A percentile compares a stretch with the other conserved stretches of the same genome.
Conservation (phyloP, 176 grass and related monocot species). For the Triticum turgidum region DNA sequence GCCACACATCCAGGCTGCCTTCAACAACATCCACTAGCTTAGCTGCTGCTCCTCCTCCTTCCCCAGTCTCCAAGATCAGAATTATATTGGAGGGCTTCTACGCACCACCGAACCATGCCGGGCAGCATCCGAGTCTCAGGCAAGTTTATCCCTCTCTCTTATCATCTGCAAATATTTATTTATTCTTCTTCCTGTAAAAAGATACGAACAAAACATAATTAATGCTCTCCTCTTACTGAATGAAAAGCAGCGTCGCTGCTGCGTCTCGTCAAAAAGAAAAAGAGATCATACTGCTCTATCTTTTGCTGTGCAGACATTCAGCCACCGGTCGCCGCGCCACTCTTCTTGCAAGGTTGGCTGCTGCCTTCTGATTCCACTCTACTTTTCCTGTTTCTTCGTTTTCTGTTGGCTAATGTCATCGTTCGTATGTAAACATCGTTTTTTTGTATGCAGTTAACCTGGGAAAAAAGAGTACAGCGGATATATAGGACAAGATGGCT, state of each 20-base stretch:
- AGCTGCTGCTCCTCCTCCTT: no score
- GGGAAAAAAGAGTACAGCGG: conserved; percentile 43
- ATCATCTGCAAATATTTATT: neutral
- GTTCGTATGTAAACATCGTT: no score
- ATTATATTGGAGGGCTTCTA: conserved; percentile 33
- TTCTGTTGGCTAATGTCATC: neutral
- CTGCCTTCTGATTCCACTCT: neutral
- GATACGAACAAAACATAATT: neutral
- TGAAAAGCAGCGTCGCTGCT: no score
- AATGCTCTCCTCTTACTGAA: no score
- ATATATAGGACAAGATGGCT: conserved; percentile 21
- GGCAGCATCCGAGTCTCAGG: conserved; percentile 51
- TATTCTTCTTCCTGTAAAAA: neutral
- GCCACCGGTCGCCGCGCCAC: neutral
- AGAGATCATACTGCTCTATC: neutral
- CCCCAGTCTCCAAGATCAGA: conserved; percentile 27
- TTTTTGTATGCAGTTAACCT: conserved; percentile 28
- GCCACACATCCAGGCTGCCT: conserved; percentile 26
- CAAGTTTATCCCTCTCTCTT: neutral
- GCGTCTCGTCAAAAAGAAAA: no score
- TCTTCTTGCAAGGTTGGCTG: conserved; percentile 48
- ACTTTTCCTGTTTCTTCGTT: neutral
- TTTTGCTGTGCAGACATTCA: conserved; percentile 28
- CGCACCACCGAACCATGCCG: conserved; percentile 36
- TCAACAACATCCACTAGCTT: conserved; percentile 29